Base-by-base conservation (phyloP, 2,329 filamentous ascomycete species). In the Xylaria sp. region DNA sequence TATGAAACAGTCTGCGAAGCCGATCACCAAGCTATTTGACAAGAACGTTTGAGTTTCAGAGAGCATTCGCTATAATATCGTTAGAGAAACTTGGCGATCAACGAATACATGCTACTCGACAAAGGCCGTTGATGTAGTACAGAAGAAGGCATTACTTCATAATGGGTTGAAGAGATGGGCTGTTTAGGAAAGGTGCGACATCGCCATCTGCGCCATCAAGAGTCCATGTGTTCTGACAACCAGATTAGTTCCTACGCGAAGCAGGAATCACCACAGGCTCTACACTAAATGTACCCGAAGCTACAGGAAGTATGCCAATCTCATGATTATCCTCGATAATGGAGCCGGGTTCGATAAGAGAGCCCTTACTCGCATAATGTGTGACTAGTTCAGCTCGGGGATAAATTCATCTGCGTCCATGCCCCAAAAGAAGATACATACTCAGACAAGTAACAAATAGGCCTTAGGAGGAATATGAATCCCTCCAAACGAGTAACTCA, bases 11-110 rank as follows among this genome's bases (percentile, higher is more conserved):
- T 93, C 92, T 59, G 93, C 93, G 60, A 95, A 94, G 85, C 93
- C 93, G 0, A 97, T 97, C 67, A 91, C 94, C 80, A 92, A 91
- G 79, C 88, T 93, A 1, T 94, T 97, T 73, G 93, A 95, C 76
- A 94, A 94, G 80, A 80, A 80, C 51, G 73, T 75, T 50, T 76
- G 72, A 74, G 18, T 52, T 15, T 1, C 18, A 41, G 13, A 55
- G 46, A 39, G 28, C 23, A 20, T 28, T 13, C 23, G 56, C 28
- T 31, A 50, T 39, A 15, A 44, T 12, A 25, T 61, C 18, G 23
- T 5, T 62, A 12, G 13, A 31, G 39, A 37, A 54, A 9, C 20
- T 6, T 23, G 31, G 57, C 31, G 28, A 31, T 48, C 10, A 44
- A 48, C n/a, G 18, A 8, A 37, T 18, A 41, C 2, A 28, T 20